Conservation (phyloP, 768 basidiomycete genomes). For the Daedaleopsis nitida region DNA sequence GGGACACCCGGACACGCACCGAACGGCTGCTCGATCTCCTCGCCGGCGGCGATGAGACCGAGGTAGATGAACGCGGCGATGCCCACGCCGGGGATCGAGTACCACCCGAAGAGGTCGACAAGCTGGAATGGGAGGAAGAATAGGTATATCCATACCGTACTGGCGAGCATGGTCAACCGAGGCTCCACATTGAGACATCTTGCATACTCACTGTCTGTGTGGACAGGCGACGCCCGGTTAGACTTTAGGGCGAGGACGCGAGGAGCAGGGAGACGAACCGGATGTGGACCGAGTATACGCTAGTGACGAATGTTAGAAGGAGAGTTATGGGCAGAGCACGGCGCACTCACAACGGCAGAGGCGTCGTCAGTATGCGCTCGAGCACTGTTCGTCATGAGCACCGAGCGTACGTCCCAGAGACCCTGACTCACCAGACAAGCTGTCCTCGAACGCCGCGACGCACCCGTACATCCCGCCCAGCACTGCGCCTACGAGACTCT, state of each 20-base stretch:
- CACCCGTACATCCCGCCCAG: slow-evolving; percentile 52
- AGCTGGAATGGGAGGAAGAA: slow-evolving; percentile 82
- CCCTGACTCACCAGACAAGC: slow-evolving; percentile 43
- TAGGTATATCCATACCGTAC: slow-evolving; percentile 72
- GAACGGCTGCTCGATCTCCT: slow-evolving; percentile 72
- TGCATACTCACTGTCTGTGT: slow-evolving; percentile 27
- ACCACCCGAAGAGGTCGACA: slow-evolving; percentile 60
- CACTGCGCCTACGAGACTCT: slow-evolving; percentile 41
- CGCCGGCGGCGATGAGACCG: slow-evolving; percentile 73
- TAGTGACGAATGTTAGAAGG: slow-evolving; percentile 26
- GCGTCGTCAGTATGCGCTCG: slow-evolving; percentile 64
- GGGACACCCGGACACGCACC: slow-evolving; percentile 38
- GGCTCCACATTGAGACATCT: background rate
- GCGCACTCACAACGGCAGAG: slow-evolving; percentile 60
- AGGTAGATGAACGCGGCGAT: slow-evolving; percentile 74
- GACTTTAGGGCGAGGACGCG: background rate
- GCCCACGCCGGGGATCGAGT: slow-evolving; percentile 64
- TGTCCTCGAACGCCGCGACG: slow-evolving; percentile 56
- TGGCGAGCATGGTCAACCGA: background rate
- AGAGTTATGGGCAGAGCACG: background rate
- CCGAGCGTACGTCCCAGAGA: background rate
- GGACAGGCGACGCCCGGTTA: background rate
- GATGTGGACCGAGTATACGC: slow-evolving; percentile 67
- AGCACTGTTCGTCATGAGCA: slow-evolving; percentile 38
- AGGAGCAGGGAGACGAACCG: slow-evolving; percentile 32